A percentile compares a stretch with the other conserved stretches of the same genome.
Evolutionary conservation across 2,329 filamentous ascomycete species (phyloP).

Genomic region (Aspergillus caelatus): DNA sequence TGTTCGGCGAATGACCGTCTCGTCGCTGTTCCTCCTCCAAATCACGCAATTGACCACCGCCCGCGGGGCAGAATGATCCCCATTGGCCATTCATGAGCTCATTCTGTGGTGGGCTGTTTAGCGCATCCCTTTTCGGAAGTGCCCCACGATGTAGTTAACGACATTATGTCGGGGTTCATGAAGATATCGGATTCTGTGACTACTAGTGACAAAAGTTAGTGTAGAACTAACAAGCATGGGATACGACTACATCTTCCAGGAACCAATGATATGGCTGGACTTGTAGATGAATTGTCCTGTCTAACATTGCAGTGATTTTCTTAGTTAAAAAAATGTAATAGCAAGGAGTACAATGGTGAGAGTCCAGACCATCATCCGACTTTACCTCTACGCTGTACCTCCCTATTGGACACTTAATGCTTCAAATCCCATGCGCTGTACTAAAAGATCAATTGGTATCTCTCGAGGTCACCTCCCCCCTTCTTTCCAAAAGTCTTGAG

Average conservation of each 20-base stretch:
- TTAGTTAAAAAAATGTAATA: neutral
- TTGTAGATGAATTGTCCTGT: neutral
- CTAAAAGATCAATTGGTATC: neutral
- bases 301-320: neutral
- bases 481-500: neutral
- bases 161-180: neutral
- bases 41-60: constrained; percentile 43
- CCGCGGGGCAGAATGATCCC: constrained; percentile 28
- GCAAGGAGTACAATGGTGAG: neutral
- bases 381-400: neutral
- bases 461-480: neutral
- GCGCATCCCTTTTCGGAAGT: constrained; percentile 10
- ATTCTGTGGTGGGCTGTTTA: constrained; percentile 30
- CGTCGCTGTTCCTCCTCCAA: constrained; percentile 14
- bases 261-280: neutral
- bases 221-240: too few species aligned
- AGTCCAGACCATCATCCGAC: neutral
- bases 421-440: neutral
- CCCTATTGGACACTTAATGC: neutral
- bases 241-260: neutral
- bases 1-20: constrained; percentile 18
- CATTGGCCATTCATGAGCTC: constrained; percentile 31
- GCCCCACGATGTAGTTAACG: neutral
- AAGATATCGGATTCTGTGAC: neutral
- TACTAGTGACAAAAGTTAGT: neutral